Evolutionary conservation across 2,329 filamentous ascomycete genomes (phyloP), one percentile per base, ranked within the genome.

Genomic region (Penicillium sp.): DNA sequence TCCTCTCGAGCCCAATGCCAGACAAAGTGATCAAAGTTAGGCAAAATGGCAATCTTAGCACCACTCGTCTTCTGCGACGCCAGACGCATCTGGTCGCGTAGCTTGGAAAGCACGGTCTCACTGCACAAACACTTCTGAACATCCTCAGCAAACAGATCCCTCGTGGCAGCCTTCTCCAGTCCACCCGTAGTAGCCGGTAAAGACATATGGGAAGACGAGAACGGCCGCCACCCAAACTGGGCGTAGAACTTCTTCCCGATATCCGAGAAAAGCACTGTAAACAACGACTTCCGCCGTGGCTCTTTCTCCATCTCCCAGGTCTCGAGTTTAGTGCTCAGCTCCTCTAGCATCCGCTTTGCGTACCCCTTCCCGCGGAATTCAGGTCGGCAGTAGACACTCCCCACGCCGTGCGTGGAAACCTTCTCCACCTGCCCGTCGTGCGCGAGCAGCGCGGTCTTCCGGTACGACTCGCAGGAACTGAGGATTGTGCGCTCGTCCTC

Each of bases 1-100:
- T 92, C 86, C 75, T 96, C 91, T 49, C 93, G 86, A 58, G 87
- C 85, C 72, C 91, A 85, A 73, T 93, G 88, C 91, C 91, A 95
- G 59, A 82, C 76, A 64, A 92, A 82, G 7, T 86, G 85, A 56
- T 88, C 83, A 59, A 84, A 74, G 67, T 91, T 85, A 0, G 91
- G 90, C 48, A 86, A 65, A 61, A 93, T 77, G 41, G 90, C 89
- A 41, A 94, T 82, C 15, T 79, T 82, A 63, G 69, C 81, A 78
- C 57, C 76, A 69, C 62, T 67, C 68, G 71, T 68, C 66, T 68
- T 70, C 68, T 67, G 67, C 66, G 60, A 77, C 10, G 79, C 78
- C 13, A 74, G 71, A 12, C 82, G 81, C 54, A 96, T 74, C 25
- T 86, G 77, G 48, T 79, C 66, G 65, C 89, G 88, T 69, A 95